Conservation (phyloP, 495 filamentous ascomycete genomes). For the Neurospora hispaniola region DNA sequence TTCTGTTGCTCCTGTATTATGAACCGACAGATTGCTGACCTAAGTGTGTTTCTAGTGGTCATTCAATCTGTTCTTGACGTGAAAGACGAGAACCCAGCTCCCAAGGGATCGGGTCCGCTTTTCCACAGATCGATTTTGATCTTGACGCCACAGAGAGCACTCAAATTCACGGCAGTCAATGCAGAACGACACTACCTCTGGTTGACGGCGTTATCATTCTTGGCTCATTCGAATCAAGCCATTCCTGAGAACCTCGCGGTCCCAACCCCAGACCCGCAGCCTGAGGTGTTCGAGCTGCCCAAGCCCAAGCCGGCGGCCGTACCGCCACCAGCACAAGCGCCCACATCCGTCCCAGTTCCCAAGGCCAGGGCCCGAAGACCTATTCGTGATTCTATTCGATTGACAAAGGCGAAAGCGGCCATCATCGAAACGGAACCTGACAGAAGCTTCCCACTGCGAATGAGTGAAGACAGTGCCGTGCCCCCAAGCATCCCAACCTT, state of each 20-base stretch:
- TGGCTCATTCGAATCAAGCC: conserved; percentile 72
- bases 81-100: conserved; percentile 83
- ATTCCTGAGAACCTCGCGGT: conserved; percentile 57
- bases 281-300: conserved; percentile 37
- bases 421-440: conserved; percentile 23
- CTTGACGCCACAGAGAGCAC: conserved; percentile 80
- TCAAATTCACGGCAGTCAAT: conserved; percentile 85
- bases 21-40: neutral
- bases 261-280: conserved; percentile 40
- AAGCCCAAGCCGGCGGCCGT: conserved; percentile 18
- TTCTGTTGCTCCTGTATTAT: neutral
- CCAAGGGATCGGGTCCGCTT: conserved; percentile 53
- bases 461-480: conserved; percentile 11
- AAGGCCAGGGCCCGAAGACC: conserved; percentile 36
- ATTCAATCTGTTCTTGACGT: conserved; percentile 97
- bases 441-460: conserved; percentile 9
- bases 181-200: conserved; percentile 88
- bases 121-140: conserved; percentile 96
- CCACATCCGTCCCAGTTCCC: conserved; percentile 14
- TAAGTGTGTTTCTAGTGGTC: conserved; percentile 45
- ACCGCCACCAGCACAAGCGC: neutral
- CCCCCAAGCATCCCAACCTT: conserved; percentile 21
- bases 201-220: conserved; percentile 87
- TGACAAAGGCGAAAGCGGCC: conserved; percentile 70
- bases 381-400: conserved; percentile 81